Conservation (phyloP, 768 basidiomycete genomes). For the Panaeolus cyanescens region DNA sequence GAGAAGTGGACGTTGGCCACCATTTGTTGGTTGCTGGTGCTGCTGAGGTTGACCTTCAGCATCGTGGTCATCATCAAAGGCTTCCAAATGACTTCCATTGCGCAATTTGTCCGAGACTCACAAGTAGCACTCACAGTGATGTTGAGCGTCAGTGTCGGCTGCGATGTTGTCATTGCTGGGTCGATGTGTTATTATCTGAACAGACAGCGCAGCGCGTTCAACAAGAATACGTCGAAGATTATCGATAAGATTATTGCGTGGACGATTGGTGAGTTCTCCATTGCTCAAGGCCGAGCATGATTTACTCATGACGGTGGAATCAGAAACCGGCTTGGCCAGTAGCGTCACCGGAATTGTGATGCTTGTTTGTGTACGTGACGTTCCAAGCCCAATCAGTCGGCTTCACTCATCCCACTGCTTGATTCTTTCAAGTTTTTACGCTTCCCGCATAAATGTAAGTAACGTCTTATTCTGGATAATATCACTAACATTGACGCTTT, state of each 20-base stretch:
- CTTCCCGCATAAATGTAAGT: constrained; percentile 9
- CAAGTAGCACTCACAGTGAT: neutral
- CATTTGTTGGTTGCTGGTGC: constrained; percentile 6
- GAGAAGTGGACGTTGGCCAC: neutral
- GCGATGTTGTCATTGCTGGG: constrained; percentile 8
- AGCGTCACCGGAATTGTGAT: constrained; percentile 4
- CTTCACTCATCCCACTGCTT: too few relatives aligned
- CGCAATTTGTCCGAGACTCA: neutral
- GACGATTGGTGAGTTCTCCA: constrained; percentile 9
- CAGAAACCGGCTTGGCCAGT: constrained; percentile 12
- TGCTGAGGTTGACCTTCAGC: neutral
- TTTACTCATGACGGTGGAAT: neutral
- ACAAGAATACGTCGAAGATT: constrained; percentile 3
- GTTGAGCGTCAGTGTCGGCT: neutral
- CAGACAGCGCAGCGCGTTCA: neutral
- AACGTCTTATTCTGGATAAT: neutral
- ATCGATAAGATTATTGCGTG: constrained; percentile 12
- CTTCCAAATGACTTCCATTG: constrained; percentile 2
- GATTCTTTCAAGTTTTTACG: too few relatives aligned
- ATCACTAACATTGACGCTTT: neutral
- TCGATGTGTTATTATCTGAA: constrained; percentile 3
- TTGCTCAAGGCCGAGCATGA: too few relatives aligned
- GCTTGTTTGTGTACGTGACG: constrained; percentile 6
- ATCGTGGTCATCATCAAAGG: neutral
- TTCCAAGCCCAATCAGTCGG: too few relatives aligned